These are phyloP conservation scores for Fomitopsis schrenkii DNA, from an alignment of 1,284 basidiomycete genomes.

Conservation along the genomic window DNA sequence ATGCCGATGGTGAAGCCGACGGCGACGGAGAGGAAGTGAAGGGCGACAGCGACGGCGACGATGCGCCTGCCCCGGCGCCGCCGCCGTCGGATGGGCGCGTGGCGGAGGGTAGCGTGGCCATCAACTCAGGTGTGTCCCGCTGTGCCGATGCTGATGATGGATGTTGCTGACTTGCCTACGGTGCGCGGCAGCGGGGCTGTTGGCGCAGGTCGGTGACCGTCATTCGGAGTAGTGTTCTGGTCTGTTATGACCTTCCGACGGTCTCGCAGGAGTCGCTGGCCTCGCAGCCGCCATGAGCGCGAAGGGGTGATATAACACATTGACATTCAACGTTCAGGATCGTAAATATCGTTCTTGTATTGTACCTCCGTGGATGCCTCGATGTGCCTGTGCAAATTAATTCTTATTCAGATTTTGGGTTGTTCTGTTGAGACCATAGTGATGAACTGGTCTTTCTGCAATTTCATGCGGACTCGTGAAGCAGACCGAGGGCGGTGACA, in stretches of 20 bases:
- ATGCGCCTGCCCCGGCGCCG: not conserved
- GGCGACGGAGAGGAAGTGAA: conserved; percentile 6
- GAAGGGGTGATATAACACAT: conserved; percentile 2
- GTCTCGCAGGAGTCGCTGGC: conserved; percentile 52
- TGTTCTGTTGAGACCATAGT: not conserved
- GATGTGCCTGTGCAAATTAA: not conserved
- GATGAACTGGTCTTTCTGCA: not conserved
- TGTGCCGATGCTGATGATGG: not conserved
- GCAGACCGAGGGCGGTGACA: not conserved
- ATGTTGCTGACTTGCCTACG: not conserved
- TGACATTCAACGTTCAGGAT: not conserved
- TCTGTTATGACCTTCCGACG: not conserved
- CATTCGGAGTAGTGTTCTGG: conserved; percentile 1
- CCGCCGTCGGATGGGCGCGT: conserved; percentile 42
- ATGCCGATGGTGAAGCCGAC: conserved; percentile 12
- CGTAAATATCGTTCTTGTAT: not conserved
- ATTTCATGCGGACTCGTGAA: too few species aligned
- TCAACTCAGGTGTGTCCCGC: conserved; percentile 51
- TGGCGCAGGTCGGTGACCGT: conserved; percentile 49
- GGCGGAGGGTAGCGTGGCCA: conserved; percentile 58
- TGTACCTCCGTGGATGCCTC: not conserved
- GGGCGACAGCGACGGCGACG: not conserved
- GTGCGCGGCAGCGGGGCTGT: conserved; percentile 44
- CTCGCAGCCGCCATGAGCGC: conserved; percentile 50
- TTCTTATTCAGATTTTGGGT: not conserved